These are phyloP conservation scores for Phytophthora tubulina DNA, from an alignment of 352 stramenopile genomes.

Conservation along the genomic window DNA sequence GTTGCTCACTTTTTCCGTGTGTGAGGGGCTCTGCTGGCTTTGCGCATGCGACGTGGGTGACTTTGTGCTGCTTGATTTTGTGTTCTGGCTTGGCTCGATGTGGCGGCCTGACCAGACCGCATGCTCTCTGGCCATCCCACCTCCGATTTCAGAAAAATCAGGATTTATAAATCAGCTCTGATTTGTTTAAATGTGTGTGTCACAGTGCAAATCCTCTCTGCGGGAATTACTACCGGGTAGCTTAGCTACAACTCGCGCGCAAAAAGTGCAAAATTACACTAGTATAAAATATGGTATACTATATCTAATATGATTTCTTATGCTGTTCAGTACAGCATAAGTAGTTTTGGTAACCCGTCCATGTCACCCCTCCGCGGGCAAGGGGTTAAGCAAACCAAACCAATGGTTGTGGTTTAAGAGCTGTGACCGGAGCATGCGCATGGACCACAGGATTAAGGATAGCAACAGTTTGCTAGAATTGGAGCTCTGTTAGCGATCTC, in stretches of 20 bases:
- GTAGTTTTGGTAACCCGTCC: constrained; percentile 11
- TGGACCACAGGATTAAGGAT: no score
- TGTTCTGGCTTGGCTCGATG: not conserved
- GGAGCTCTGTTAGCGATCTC: no score
- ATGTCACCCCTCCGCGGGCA: constrained; percentile 26
- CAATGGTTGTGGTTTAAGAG: no score
- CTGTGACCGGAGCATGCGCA: no score
- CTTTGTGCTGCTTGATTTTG: not conserved
- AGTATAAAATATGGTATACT: constrained; percentile 14
- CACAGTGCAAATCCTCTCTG: not conserved
- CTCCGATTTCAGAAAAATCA: not conserved
- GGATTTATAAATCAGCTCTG: not conserved
- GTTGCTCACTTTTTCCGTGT: not conserved
- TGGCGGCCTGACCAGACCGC: not conserved
- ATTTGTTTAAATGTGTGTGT: constrained; percentile 5
- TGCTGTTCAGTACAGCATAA: constrained; percentile 23
- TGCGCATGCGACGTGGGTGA: not conserved
- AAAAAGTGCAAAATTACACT: not conserved
- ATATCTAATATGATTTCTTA: constrained; percentile 10
- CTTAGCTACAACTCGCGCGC: no score
- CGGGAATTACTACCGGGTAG: not conserved
- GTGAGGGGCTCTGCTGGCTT: not conserved
- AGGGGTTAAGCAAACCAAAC: constrained; percentile 21
- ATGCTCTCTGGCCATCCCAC: not conserved
- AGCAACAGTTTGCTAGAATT: no score